Evolutionary conservation across 2,329 filamentous ascomycete species (phyloP).

Genomic region (Aspergillus melleus): DNA sequence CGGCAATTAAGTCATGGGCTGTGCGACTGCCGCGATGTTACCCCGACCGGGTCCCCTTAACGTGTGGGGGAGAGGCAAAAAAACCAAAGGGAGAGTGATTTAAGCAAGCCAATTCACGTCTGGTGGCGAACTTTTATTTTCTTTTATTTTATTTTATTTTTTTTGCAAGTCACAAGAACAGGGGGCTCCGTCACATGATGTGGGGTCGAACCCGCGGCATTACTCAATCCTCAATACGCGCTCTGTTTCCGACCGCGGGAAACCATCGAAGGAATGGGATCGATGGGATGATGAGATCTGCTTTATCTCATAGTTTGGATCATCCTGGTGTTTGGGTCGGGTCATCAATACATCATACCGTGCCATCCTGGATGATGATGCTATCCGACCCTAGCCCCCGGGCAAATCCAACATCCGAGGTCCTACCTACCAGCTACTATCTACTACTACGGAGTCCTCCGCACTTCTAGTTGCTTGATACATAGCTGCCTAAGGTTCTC

Average conservation of each 20-base stretch:
- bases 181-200: conserved; percentile 22
- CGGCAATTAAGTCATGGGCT: background rate
- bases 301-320: background rate
- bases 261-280: background rate
- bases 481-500: background rate
- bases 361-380: background rate
- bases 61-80: conserved; percentile 10
- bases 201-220: conserved; percentile 17
- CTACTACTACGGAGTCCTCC: no score
- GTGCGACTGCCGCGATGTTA: conserved; percentile 4
- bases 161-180: conserved; percentile 23
- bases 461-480: background rate
- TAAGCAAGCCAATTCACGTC: background rate
- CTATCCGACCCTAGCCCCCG: background rate
- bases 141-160: background rate
- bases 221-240: background rate
- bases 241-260: background rate
- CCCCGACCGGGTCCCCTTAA: conserved; percentile 1
- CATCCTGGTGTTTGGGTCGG: background rate
- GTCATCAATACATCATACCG: background rate
- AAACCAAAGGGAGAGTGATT: background rate
- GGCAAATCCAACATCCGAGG: background rate
- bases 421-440: background rate
- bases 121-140: conserved; percentile 10
- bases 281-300: background rate